A percentile compares a stretch with the other conserved stretches of the same genome.
Evolutionary conservation across 2,329 filamentous ascomycete species (phyloP).

Genomic region (Colletotrichum nymphaeae): DNA sequence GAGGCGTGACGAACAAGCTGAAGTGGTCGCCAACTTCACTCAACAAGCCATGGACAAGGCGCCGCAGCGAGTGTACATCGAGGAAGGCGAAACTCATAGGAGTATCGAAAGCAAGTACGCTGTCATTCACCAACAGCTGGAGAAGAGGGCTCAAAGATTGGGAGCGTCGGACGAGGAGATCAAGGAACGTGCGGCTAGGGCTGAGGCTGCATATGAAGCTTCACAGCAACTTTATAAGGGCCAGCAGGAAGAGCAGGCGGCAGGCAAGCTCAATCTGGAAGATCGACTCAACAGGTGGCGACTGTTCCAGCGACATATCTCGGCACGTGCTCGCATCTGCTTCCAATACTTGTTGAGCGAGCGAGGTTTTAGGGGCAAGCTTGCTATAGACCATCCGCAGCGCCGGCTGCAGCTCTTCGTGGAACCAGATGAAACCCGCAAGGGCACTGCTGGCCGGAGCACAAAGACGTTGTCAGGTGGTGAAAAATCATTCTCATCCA

Average conservation of each 20-base stretch:
- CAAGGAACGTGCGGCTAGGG: constrained; percentile 57
- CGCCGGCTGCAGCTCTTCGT: constrained; percentile 83
- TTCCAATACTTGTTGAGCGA: constrained; percentile 92
- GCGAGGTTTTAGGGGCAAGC: constrained; percentile 85
- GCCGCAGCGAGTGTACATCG: constrained; percentile 68
- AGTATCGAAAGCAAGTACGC: constrained; percentile 67
- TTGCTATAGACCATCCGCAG: constrained; percentile 81
- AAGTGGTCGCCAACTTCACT: constrained; percentile 64
- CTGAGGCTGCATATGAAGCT: constrained; percentile 52
- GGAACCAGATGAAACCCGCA: constrained; percentile 76
- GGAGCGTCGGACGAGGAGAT: constrained; percentile 76
- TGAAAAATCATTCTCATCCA: constrained; percentile 97
- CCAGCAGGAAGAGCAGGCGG: constrained; percentile 54
- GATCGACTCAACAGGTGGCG: constrained; percentile 82
- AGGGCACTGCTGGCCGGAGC: constrained; percentile 77
- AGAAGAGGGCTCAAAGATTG: constrained; percentile 64
- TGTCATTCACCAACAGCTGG: constrained; percentile 68
- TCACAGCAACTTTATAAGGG: constrained; percentile 53
- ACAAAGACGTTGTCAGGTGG: constrained; percentile 95
- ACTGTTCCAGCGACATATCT: constrained; percentile 85
- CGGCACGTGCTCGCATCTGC: constrained; percentile 83
- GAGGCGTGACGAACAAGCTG: constrained; percentile 59
- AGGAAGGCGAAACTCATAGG: constrained; percentile 70
- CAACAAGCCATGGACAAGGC: constrained; percentile 65
- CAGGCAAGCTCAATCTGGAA: constrained; percentile 69